Percentiles rank a stretch among this genome's conserved stretches.
Evolutionary conservation across 768 basidiomycete species (phyloP).

Genomic region (Lenzites betulinus): DNA sequence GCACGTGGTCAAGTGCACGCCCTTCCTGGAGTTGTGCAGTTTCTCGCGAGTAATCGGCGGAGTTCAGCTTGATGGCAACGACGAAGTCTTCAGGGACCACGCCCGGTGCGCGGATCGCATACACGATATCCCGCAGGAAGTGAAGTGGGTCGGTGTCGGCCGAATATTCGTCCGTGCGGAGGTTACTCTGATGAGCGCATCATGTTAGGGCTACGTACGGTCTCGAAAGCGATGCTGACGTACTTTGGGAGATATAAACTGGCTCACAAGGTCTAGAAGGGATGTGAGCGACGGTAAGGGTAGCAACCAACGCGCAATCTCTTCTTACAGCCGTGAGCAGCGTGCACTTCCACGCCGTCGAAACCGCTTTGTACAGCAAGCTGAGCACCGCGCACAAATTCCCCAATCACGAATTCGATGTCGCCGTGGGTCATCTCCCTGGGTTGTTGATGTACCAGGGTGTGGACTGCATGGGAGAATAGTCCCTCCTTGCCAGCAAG

Average conservation of each 20-base stretch:
- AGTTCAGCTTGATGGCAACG: slow-evolving; percentile 79
- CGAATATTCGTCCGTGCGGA: slow-evolving; percentile 64
- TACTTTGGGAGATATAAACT: slow-evolving; percentile 78
- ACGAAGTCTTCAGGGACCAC: slow-evolving; percentile 55
- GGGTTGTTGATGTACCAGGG: slow-evolving; percentile 64
- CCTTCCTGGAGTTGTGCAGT: slow-evolving; percentile 30
- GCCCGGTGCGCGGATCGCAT: slow-evolving; percentile 53
- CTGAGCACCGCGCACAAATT: slow-evolving; percentile 68
- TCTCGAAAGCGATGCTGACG: not conserved
- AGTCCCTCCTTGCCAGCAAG: slow-evolving; percentile 24
- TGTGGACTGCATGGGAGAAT: slow-evolving; percentile 44
- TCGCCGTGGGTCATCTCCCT: slow-evolving; percentile 57
- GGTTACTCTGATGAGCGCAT: slow-evolving; percentile 43
- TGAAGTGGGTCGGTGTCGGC: slow-evolving; percentile 47
- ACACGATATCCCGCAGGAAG: slow-evolving; percentile 57
- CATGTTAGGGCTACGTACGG: not conserved
- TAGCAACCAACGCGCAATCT: no score
- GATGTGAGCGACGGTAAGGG: not conserved
- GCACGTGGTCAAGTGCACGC: slow-evolving; percentile 61
- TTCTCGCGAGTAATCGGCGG: slow-evolving; percentile 64
- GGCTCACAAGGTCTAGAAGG: slow-evolving; percentile 69
- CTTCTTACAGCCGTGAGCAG: slow-evolving; percentile 73
- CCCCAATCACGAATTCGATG: slow-evolving; percentile 58
- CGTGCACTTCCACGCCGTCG: slow-evolving; percentile 86
- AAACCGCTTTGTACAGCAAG: slow-evolving; percentile 71